These are phyloP conservation scores for Aspergillus ochraceus DNA, from an alignment of 2,329 filamentous ascomycete genomes.

Conservation along the genomic window DNA sequence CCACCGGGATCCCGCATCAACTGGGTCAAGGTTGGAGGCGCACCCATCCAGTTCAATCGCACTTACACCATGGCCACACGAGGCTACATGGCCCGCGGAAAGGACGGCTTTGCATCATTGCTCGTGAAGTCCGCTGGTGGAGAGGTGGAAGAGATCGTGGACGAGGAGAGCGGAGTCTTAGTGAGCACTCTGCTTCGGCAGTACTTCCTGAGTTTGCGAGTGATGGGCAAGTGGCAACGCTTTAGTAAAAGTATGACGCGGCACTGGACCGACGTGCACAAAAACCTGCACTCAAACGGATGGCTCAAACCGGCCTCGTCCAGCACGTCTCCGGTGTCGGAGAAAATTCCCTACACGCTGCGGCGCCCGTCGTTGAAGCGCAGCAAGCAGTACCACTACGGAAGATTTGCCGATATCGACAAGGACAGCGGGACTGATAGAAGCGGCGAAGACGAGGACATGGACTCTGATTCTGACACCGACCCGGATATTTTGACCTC, in stretches of 20 bases:
- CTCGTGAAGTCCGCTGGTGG: conserved; percentile 77
- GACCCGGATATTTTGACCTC: conserved; percentile 42
- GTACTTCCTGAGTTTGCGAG: conserved; percentile 84
- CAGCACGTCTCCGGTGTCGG: conserved; percentile 26
- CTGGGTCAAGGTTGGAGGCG: conserved; percentile 60
- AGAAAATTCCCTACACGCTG: conserved; percentile 23
- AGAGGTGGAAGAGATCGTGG: conserved; percentile 72
- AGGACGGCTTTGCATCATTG: conserved; percentile 78
- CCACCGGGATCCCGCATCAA: conserved; percentile 64
- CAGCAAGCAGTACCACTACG: conserved; percentile 29
- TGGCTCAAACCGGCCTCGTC: conserved; percentile 47
- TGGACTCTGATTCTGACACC: conserved; percentile 46
- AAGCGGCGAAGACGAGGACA: conserved; percentile 40
- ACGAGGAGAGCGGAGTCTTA: conserved; percentile 82
- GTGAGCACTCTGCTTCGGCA: conserved; percentile 85
- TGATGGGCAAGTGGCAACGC: conserved; percentile 75
- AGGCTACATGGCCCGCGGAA: conserved; percentile 86
- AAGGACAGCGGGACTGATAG: conserved; percentile 44
- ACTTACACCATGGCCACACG: conserved; percentile 75
- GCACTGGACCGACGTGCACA: conserved; percentile 68
- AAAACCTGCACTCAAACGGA: conserved; percentile 57
- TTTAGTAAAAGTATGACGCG: conserved; percentile 62
- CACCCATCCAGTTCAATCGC: conserved; percentile 61
- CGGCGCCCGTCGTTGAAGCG: conserved; percentile 23
- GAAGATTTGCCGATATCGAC: conserved; percentile 28